Base-by-base conservation (phyloP, 2,329 filamentous ascomycete species). In the Calonectria ilicicola region DNA sequence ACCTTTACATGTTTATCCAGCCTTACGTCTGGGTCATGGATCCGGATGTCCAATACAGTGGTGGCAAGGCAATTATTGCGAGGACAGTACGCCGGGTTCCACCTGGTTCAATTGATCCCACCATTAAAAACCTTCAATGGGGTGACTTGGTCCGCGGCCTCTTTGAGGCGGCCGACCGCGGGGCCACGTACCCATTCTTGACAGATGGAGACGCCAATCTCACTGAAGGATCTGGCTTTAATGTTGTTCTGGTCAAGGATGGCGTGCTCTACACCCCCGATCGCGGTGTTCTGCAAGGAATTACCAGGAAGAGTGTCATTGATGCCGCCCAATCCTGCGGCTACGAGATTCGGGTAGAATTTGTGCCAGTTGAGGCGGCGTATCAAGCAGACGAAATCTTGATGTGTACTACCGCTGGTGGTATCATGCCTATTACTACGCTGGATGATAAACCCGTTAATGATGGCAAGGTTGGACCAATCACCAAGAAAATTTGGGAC, bases 331-430 rank as follows among this genome's bases (percentile, higher is more conserved):
- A 73, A 1, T 69, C 70, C 0, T 77, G 81, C 3, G 81, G 81
- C 0, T 73, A 85, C 44, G 81, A 84, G 29, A 79, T 86, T 6
- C 82, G 80, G 4, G 66, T 85, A 32, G 84, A 87, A 75, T 70
- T 82, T 29, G 85, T 89, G 5, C 86, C 86, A 0, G 79, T 87
- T 0, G 81, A 86, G 17, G 12, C 81, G 42, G 82, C 80, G 0
- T 89, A 88, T 58, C 64, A 83, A 8, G 79, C 81, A 0, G 87
- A 89, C 69, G 88, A 89, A 80, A 83, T 89, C 5, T 85, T 89
- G 35, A 88, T 89, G 87, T 88, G 84, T 72, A 89, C 87, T 0
- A 89, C 88, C 17, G 87, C 88, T 0, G 88, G 88, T 1, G 88
- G 88, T 0, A 84, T 89, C 21, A 89, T 89, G 87, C 87, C 87